Percentiles rank a stretch among this genome's conserved stretches.
Evolutionary conservation across 495 filamentous ascomycete genomes (phyloP).

Genomic region (Penicillium lividum): DNA sequence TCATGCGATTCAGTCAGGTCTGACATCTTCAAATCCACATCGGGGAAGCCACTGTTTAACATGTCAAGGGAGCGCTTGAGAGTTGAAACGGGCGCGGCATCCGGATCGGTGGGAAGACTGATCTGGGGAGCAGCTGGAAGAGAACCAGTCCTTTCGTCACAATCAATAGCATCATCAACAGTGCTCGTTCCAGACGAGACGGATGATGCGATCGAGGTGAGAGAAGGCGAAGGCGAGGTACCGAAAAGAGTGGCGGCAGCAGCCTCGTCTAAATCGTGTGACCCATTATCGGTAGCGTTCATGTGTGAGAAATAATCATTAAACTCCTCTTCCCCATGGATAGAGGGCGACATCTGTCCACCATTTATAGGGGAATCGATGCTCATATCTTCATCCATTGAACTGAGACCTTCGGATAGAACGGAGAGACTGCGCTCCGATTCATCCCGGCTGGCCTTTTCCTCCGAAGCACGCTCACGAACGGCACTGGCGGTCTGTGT

Average conservation of each 20-base stretch:
- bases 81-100: constrained; percentile 33
- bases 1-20: constrained; percentile 46
- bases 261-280: constrained; percentile 38
- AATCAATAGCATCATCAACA: constrained; percentile 33
- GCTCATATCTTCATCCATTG: constrained; percentile 34
- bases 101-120: constrained; percentile 35
- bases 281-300: constrained; percentile 22
- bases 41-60: constrained; percentile 43
- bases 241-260: constrained; percentile 43
- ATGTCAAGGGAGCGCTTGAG: constrained; percentile 50
- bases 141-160: constrained; percentile 24
- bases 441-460: constrained; percentile 44
- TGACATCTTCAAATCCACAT: constrained; percentile 49
- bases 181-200: constrained; percentile 52
- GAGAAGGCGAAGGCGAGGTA: constrained; percentile 49
- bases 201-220: constrained; percentile 47
- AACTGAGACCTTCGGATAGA: constrained; percentile 39
- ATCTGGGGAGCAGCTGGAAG: constrained; percentile 36
- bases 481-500: constrained; percentile 88
- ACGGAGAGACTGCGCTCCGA: constrained; percentile 33
- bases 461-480: constrained; percentile 68
- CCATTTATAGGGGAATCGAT: constrained; percentile 39
- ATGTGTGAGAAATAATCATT: constrained; percentile 47
- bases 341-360: constrained; percentile 34
- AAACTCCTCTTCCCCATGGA: constrained; percentile 37